Evolutionary conservation across 1,284 basidiomycete species (phyloP), one percentile per base, ranked within the genome.

Genomic region (Rhodotorula sp.): DNA sequence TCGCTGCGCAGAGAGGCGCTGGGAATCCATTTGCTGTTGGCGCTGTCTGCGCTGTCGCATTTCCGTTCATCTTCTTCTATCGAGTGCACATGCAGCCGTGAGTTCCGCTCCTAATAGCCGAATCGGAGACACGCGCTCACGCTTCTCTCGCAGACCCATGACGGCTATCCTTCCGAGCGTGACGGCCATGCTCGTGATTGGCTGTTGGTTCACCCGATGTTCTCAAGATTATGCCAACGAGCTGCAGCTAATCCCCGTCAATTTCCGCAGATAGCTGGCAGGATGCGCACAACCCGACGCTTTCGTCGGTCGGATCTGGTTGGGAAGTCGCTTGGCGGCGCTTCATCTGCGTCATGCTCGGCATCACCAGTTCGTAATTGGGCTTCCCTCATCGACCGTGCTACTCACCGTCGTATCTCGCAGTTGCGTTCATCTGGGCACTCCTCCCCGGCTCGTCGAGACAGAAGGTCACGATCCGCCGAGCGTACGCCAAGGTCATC

Each of bases 1-100:
- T 77, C 20, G 59, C 72, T 20, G 69, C 53, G 62, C 39, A 52
- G 0, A 80, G 79, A 7, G 88, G 88, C 0, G 73, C 76, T 20
- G 91, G 90, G 2, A 92, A 87, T 76, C 79, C 89, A 5, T 94
- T 86, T 73, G 91, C 90, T 0, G 79, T 94, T 9, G 89, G 86
- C 0, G 90, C 86, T 0, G 85, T 88, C 0, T 85, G 85, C 29
- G 87, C 86, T 1, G 86, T 92, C 11, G 85, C 84, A 46, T 90
- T 90, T 75, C 90, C 90, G 0, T 47, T 77, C 9, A 56, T 76
- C 0, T 83, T 88, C 77, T 84, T 89, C 76, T 80, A 84, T 47
- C 83, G 90, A 32, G 79, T 92, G 30, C 89, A 93, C 79, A 90
- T 86, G 83, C 89, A 44, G 13, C 39, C 39, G 39, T 44, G 39